Evolutionary conservation across 2,329 filamentous ascomycete genomes (phyloP).

Genomic region (Coleophoma eucalyptorum): DNA sequence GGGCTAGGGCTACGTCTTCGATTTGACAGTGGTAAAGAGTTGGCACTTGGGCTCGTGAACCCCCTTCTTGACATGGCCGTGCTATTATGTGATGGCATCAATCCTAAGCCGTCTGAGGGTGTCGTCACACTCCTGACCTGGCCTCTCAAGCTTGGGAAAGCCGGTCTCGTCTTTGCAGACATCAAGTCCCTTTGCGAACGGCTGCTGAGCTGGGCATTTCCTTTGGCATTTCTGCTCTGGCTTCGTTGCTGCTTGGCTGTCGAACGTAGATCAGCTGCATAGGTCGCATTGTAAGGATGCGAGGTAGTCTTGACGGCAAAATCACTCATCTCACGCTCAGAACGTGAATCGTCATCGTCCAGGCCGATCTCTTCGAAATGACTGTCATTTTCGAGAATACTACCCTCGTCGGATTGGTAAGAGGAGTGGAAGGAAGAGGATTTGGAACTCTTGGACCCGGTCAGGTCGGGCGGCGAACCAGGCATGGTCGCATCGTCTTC

Average conservation of each 20-base stretch:
- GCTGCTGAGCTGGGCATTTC: slow-evolving; percentile 14
- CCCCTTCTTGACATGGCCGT: slow-evolving; percentile 12
- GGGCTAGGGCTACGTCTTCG: slow-evolving; percentile 26
- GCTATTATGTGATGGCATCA: slow-evolving; percentile 19
- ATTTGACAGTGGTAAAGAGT: slow-evolving; percentile 16
- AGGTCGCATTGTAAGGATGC: slow-evolving; percentile 23
- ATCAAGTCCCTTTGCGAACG: slow-evolving; percentile 25
- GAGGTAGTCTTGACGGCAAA: slow-evolving; percentile 21
- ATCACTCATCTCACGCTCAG: slow-evolving; percentile 22
- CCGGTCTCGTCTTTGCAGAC: slow-evolving; percentile 12
- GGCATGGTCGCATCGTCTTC: slow-evolving; percentile 34
- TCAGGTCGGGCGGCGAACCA: slow-evolving; percentile 74
- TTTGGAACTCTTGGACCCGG: slow-evolving; percentile 83
- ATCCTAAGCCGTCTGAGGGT: slow-evolving; percentile 20
- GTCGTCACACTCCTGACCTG: slow-evolving; percentile 19
- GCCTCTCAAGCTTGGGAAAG: slow-evolving; percentile 18
- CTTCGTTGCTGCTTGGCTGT: slow-evolving; percentile 18
- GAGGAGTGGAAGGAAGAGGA: slow-evolving; percentile 84
- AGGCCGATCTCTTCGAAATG: slow-evolving; percentile 95
- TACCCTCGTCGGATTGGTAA: slow-evolving; percentile 67
- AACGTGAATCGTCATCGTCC: slow-evolving; percentile 54
- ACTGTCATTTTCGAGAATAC: slow-evolving; percentile 65
- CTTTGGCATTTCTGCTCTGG: slow-evolving; percentile 18
- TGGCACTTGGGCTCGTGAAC: slow-evolving; percentile 18
- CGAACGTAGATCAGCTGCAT: slow-evolving; percentile 16